Percentiles rank a stretch among this genome's conserved stretches.
phyloP scores from a whole-genome alignment of 768 basidiomycete genomes.

The Mrakia hoshinonis region DNA sequence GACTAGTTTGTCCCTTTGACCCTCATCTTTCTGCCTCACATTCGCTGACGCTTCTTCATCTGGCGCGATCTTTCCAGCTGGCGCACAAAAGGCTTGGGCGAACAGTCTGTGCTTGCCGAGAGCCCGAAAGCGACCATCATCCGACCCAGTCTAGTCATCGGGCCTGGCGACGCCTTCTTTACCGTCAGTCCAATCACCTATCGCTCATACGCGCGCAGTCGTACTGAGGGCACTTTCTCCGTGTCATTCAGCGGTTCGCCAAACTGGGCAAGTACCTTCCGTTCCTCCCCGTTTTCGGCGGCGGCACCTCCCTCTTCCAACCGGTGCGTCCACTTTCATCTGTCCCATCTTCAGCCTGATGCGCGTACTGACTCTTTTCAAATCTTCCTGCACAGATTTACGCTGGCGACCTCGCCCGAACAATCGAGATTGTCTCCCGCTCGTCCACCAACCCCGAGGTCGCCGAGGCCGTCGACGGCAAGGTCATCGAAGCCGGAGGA shows the following conservation, averaged over 20 bases:
- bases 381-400: conserved; percentile 49
- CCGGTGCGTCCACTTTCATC: conserved; percentile 30
- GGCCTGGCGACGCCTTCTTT: conserved; percentile 68
- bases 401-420: conserved; percentile 57
- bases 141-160: conserved; percentile 65
- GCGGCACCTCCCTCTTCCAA: conserved; percentile 59
- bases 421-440: conserved; percentile 54
- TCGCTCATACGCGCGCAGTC: not conserved
- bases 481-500: conserved; percentile 48
- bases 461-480: conserved; percentile 40
- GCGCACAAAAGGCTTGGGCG: conserved; percentile 48
- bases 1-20: conserved; percentile 46
- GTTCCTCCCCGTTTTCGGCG: conserved; percentile 67
- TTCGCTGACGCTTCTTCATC: not conserved
- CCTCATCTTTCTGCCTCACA: not conserved
- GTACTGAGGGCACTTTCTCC: not conserved
- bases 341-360: not conserved
- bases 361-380: not conserved
- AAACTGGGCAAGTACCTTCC: conserved; percentile 54
- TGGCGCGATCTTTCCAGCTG: conserved; percentile 29
- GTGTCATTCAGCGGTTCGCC: conserved; percentile 51
- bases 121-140: conserved; percentile 54
- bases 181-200: conserved; percentile 45
- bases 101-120: conserved; percentile 48
- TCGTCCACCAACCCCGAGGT: conserved; percentile 43